These are phyloP conservation scores for Tuber melanosporum DNA, from an alignment of 495 filamentous ascomycete genomes.

Conservation along the genomic window DNA sequence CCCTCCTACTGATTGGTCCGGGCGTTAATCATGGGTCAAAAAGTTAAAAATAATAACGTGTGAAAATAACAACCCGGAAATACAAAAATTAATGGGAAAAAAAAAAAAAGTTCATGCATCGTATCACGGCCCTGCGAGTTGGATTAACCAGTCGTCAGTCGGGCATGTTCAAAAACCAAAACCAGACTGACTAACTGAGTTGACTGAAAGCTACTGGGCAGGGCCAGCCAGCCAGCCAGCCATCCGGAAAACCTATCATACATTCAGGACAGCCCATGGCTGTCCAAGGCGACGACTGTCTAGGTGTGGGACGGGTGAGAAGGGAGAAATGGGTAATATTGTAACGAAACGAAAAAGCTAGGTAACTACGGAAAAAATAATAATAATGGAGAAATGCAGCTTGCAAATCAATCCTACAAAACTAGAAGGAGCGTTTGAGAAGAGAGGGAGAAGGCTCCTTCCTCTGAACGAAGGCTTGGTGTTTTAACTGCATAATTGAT, in stretches of 20 bases:
- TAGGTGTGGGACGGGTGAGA: neutral
- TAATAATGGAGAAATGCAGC: neutral
- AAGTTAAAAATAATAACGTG: conserved; percentile 5
- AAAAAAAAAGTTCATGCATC: neutral
- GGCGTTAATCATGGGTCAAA: neutral
- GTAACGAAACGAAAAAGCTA: neutral
- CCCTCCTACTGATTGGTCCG: neutral
- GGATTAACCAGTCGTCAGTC: neutral
- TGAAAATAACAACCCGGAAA: neutral
- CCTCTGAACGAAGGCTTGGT: neutral
- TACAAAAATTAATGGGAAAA: neutral
- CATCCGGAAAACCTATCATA: neutral
- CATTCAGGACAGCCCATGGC: neutral
- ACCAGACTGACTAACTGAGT: neutral
- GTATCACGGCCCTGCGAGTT: neutral
- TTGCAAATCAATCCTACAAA: neutral
- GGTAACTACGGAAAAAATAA: neutral
- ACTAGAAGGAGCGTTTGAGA: neutral
- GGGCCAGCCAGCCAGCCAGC: neutral
- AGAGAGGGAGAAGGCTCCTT: neutral
- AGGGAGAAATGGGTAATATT: neutral
- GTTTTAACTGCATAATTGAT: conserved; percentile 3
- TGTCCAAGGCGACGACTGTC: neutral
- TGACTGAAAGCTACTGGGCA: neutral
- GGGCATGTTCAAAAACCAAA: neutral